phyloP scores from a whole-genome alignment of 2,329 filamentous ascomycete species.

The Cordyceps cateniannulata region DNA sequence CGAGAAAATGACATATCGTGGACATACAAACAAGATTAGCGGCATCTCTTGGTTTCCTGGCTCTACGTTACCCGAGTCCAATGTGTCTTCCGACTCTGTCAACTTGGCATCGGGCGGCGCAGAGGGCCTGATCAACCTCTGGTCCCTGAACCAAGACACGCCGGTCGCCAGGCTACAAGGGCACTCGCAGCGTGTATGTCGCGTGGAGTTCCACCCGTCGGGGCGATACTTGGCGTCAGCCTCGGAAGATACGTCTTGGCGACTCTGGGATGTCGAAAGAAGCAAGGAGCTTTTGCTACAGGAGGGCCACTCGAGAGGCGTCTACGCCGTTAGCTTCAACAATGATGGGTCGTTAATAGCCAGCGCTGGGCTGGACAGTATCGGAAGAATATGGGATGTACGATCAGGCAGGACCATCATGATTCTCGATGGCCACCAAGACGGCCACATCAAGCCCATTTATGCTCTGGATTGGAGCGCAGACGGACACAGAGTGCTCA shows the following conservation, averaged over 20 bases:
- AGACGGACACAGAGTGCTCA: slow-evolving; percentile 88
- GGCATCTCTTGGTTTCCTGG: slow-evolving; percentile 87
- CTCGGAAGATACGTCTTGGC: slow-evolving; percentile 94
- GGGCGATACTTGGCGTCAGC: slow-evolving; percentile 86
- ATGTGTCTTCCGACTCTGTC: slow-evolving; percentile 64
- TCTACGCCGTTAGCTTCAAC: slow-evolving; percentile 87
- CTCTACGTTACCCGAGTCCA: slow-evolving; percentile 64
- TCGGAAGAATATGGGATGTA: slow-evolving; percentile 92
- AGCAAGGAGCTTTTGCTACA: slow-evolving; percentile 79
- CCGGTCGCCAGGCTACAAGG: slow-evolving; percentile 76
- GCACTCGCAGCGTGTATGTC: slow-evolving; percentile 80
- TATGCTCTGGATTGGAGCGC: slow-evolving; percentile 88
- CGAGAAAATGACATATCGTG: slow-evolving; percentile 67
- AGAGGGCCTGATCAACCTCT: slow-evolving; percentile 81
- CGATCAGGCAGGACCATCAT: slow-evolving; percentile 89
- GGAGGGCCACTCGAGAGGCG: slow-evolving; percentile 90
- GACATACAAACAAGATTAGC: slow-evolving; percentile 83
- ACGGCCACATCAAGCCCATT: slow-evolving; percentile 79
- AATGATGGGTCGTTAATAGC: slow-evolving; percentile 84
- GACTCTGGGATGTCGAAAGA: slow-evolving; percentile 88
- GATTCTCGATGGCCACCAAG: slow-evolving; percentile 85
- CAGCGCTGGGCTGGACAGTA: slow-evolving; percentile 88
- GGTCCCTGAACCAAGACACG: slow-evolving; percentile 82
- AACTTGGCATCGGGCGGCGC: slow-evolving; percentile 89
- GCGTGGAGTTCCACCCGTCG: slow-evolving; percentile 91